Conservation (phyloP, 1,139 yeast species). For the Candida labiduridarum region DNA sequence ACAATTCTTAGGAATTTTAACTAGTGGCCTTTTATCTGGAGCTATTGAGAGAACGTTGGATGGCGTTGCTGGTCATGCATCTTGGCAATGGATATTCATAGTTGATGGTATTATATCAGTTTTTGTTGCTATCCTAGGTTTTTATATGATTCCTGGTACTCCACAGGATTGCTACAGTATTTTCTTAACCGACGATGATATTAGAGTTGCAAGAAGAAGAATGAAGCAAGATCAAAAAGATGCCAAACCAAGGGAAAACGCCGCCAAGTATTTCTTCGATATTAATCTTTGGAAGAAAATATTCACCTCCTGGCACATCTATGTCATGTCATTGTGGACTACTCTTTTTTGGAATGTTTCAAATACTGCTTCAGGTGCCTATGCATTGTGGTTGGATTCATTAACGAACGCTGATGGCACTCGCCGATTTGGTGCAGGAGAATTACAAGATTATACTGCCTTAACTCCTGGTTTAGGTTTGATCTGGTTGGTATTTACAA, state of each 20-base stretch:
- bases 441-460: conserved; percentile 44
- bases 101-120: conserved; percentile 66
- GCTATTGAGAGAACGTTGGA: conserved; percentile 52
- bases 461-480: conserved; percentile 49
- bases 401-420: conserved; percentile 28
- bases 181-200: conserved; percentile 64
- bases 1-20: conserved; percentile 60
- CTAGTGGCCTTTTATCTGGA: conserved; percentile 68
- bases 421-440: conserved; percentile 31
- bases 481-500: conserved; percentile 41
- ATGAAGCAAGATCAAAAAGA: conserved; percentile 47
- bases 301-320: conserved; percentile 56
- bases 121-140: conserved; percentile 64
- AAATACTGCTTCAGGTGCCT: conserved; percentile 51
- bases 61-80: conserved; percentile 51
- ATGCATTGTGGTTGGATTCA: conserved; percentile 49
- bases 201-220: conserved; percentile 60
- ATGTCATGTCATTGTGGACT: conserved; percentile 53
- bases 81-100: conserved; percentile 78
- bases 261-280: conserved; percentile 32
- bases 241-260: conserved; percentile 30
- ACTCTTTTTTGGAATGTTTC: conserved; percentile 66
- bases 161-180: conserved; percentile 61
- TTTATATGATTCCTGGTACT: conserved; percentile 67
- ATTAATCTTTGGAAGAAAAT: conserved; percentile 50